phyloP scores from a whole-genome alignment of 257 asterid genomes.

The Lantana camara region DNA sequence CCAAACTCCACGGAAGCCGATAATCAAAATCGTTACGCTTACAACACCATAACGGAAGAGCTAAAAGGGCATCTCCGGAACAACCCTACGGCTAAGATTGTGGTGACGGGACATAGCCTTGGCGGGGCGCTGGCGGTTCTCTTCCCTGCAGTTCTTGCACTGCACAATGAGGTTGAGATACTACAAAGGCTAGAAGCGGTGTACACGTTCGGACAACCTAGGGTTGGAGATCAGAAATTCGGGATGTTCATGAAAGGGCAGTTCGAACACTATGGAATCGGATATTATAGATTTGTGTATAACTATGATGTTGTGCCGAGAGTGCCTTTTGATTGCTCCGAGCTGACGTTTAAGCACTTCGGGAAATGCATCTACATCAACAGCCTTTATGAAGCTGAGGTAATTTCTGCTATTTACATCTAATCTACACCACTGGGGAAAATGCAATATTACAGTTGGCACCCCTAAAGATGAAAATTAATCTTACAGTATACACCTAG shows the following conservation, averaged over 20 bases:
- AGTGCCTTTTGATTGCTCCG: slow-evolving; percentile 48
- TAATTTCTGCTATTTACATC: not conserved
- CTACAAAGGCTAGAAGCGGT: slow-evolving; percentile 54
- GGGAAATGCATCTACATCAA: slow-evolving; percentile 53
- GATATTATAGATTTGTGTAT: slow-evolving; percentile 60
- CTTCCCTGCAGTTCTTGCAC: slow-evolving; percentile 53
- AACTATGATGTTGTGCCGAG: slow-evolving; percentile 59
- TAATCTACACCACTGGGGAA: no score
- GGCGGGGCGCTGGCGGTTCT: slow-evolving; percentile 70
- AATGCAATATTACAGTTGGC: no score
- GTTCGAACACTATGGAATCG: slow-evolving; percentile 27
- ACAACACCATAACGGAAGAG: slow-evolving; percentile 39
- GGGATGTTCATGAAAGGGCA: slow-evolving; percentile 47
- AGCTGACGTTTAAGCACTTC: slow-evolving; percentile 59
- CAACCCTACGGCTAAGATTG: slow-evolving; percentile 30
- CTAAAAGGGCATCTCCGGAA: slow-evolving; percentile 23
- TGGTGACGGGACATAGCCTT: slow-evolving; percentile 70
- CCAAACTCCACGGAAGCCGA: slow-evolving; percentile 15
- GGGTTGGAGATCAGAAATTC: slow-evolving; percentile 59
- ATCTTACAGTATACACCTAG: no score
- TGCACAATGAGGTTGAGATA: slow-evolving; percentile 36
- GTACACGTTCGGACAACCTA: slow-evolving; percentile 75
- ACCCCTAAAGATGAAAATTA: no score
- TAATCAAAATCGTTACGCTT: no score
- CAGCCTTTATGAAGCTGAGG: slow-evolving; percentile 55